Evolutionary conservation across 352 stramenopile species (phyloP), one percentile per base, ranked within the genome.

Genomic region (Phytophthora pini): DNA sequence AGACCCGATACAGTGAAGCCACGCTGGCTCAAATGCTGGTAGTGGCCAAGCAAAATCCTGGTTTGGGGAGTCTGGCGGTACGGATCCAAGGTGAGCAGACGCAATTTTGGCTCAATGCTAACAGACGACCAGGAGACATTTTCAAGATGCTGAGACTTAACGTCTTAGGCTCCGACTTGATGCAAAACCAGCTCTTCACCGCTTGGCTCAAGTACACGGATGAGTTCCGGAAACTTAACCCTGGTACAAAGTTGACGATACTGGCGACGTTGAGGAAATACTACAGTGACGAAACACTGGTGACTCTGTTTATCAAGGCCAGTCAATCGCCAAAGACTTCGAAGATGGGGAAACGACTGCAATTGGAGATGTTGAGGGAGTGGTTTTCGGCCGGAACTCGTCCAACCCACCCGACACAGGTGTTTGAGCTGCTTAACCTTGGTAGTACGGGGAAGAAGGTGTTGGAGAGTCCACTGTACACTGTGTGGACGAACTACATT

Each of bases 221-320:
- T 15, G 57, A 65, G 20, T 65, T 59, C 57, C 53, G 61, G 13
- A 56, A 55, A 34, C 8, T 51, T 15, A 36, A 64, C 27, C 24
- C 32, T 11, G 61, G 53, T 7, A 63, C 41, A 17, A 13, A 56
- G 3, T 10, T 53, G 7, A 64, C 61, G 1, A 53, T 24, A 8
- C 34, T 57, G 2, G 15, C 17, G 2, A 53, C 56, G 26, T n/a
- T 71, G 56, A 61, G 22, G n/a, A 24, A n/a, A 17, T 39, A 40
- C 48, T 53, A 62, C 36, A 51, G 9, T 1, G 36, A 68, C 24
- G 38, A 41, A 8, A 26, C 26, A 1, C 22, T 68, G 27, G 47
- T 31, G 11, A 43, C 12, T 1, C 46, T 68, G 53, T 57, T 68
- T 51, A 17, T 51, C 12, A 15, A 43, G 20, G 50, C 59, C 4